Conservation (phyloP, 2,329 filamentous ascomycete species). For the Penicillium sclerotiorum region DNA sequence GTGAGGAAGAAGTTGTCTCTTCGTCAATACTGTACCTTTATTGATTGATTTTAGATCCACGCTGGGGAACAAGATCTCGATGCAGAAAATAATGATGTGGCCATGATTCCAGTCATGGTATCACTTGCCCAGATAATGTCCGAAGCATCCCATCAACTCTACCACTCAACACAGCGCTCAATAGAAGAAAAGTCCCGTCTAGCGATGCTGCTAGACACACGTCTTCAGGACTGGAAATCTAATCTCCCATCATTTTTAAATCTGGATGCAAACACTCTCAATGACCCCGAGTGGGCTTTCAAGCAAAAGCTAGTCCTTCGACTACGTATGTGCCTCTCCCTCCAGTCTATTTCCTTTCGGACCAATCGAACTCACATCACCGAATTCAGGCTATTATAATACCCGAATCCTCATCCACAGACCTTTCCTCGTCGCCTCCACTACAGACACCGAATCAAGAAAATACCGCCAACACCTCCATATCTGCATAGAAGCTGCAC, state of each 20-base stretch:
- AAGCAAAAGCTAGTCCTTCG: constrained; percentile 35
- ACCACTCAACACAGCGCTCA: constrained; percentile 23
- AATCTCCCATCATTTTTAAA: constrained; percentile 22
- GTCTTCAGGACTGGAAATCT: constrained; percentile 25
- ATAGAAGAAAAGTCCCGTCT: constrained; percentile 25
- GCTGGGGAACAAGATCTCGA: constrained; percentile 15
- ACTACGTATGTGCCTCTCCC: constrained; percentile 17
- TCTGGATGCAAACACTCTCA: constrained; percentile 23
- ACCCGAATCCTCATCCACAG: constrained; percentile 34
- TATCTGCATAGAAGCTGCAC: constrained; percentile 30
- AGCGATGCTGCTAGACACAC: constrained; percentile 23
- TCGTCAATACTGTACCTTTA: constrained; percentile 4
- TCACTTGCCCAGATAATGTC: constrained; percentile 29
- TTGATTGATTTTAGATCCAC: background rate
- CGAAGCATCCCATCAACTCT: constrained; percentile 31
- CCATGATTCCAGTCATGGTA: constrained; percentile 32
- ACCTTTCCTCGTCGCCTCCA: constrained; percentile 29
- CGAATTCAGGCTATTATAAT: constrained; percentile 32
- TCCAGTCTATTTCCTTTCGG: background rate
- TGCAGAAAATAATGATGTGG: constrained; percentile 25
- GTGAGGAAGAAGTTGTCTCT: too few species aligned
- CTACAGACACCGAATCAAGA: constrained; percentile 8
- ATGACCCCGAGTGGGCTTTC: constrained; percentile 34
- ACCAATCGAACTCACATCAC: background rate
- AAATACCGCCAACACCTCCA: constrained; percentile 20